Evolutionary conservation across 768 basidiomycete species (phyloP).

Genomic region (Tulasnella sp.): DNA sequence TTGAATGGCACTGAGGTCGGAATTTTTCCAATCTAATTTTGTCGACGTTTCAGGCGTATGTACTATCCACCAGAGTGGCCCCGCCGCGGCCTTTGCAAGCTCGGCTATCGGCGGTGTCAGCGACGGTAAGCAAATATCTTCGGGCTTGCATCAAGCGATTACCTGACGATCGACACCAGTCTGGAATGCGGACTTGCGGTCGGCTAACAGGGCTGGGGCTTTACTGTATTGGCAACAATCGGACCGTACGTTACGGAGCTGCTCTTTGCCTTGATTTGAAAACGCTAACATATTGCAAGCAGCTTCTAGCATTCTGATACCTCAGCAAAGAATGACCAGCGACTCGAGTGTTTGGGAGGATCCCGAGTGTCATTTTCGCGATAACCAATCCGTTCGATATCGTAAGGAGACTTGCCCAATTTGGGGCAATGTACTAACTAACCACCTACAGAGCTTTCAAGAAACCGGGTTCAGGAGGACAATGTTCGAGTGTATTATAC

Average conservation of each 20-base stretch:
- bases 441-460: neutral
- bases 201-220: slow-evolving; percentile 13
- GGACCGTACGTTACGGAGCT: neutral
- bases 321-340: neutral
- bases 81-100: slow-evolving; percentile 3
- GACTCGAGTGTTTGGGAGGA: neutral
- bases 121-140: neutral
- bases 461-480: neutral
- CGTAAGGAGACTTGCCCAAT: neutral
- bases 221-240: slow-evolving; percentile 8
- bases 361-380: slow-evolving; percentile 10
- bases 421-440: neutral
- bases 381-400: neutral
- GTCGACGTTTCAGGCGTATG: neutral
- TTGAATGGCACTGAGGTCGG: neutral
- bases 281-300: neutral
- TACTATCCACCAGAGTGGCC: neutral
- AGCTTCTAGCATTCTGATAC: neutral
- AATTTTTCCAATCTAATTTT: neutral
- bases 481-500: slow-evolving; percentile 14
- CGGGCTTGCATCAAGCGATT: neutral
- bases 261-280: neutral
- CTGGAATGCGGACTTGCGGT: neutral
- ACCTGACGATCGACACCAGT: neutral
- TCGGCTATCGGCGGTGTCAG: neutral